A percentile compares a stretch with the other conserved stretches of the same genome.
Evolutionary conservation across 2,329 filamentous ascomycete genomes (phyloP).

Genomic region (Colletotrichum navitas): DNA sequence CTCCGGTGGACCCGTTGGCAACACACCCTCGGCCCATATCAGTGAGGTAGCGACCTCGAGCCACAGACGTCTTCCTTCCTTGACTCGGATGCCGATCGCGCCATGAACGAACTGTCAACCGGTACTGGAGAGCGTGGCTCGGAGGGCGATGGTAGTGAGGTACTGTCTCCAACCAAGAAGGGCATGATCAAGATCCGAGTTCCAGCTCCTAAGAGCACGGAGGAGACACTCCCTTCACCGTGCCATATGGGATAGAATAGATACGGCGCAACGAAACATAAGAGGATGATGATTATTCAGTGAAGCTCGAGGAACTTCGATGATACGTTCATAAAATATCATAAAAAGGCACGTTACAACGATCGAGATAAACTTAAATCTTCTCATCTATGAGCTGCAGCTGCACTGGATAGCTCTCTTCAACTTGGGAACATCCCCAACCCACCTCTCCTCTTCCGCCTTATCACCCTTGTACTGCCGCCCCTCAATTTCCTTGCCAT

Average conservation of each 20-base stretch:
- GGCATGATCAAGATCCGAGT: too few relatives aligned
- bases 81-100: too few relatives aligned
- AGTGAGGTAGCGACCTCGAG: too few relatives aligned
- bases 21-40: too few relatives aligned
- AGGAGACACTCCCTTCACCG: neutral
- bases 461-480: conserved; percentile 68
- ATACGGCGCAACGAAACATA: neutral
- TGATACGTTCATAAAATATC: neutral
- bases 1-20: too few relatives aligned
- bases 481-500: conserved; percentile 61
- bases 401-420: conserved; percentile 92
- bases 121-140: too few relatives aligned
- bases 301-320: neutral
- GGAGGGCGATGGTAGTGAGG: too few relatives aligned
- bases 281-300: neutral
- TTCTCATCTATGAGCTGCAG: conserved; percentile 79
- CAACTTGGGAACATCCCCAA: conserved; percentile 83
- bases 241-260: too few relatives aligned
- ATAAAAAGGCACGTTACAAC: neutral
- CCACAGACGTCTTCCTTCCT: too few relatives aligned
- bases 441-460: conserved; percentile 85
- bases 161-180: too few relatives aligned
- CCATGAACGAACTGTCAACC: too few relatives aligned
- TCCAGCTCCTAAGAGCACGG: too few relatives aligned
- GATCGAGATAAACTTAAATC: neutral